phyloP scores from a whole-genome alignment of 176 grass and related monocot species.

The Carex pumila region DNA sequence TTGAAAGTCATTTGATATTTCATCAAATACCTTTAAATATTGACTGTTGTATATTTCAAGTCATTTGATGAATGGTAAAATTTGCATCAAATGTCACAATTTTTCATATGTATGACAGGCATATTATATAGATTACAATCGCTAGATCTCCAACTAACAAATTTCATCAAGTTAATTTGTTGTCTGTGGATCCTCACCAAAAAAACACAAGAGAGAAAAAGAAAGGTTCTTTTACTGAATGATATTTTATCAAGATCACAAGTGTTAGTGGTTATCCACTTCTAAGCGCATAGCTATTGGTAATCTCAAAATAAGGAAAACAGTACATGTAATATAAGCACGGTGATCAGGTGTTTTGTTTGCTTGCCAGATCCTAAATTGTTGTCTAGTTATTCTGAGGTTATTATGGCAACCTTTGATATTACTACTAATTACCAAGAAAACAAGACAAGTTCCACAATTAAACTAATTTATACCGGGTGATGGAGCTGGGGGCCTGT shows the following conservation, averaged over 20 bases:
- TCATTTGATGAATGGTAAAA: too few species aligned
- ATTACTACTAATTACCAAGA: neutral
- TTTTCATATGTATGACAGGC: too few species aligned
- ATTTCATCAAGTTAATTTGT: neutral
- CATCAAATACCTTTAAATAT: too few species aligned
- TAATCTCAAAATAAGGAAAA: constrained; percentile 14
- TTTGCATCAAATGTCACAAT: too few species aligned
- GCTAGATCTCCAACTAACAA: neutral
- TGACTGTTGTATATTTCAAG: too few species aligned
- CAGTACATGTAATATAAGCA: constrained; percentile 2
- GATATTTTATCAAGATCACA: neutral
- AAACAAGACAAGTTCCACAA: constrained; percentile 19
- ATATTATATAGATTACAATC: neutral
- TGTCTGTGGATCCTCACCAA: neutral
- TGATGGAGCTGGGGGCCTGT: constrained; percentile 50
- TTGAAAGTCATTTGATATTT: too few species aligned
- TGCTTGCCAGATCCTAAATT: neutral
- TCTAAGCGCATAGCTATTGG: neutral
- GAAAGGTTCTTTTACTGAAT: neutral
- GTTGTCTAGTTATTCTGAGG: neutral
- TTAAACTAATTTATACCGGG: constrained; percentile 47
- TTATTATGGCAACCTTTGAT: neutral
- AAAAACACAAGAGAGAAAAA: neutral
- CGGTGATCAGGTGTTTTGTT: neutral
- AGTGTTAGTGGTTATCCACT: constrained; percentile 1